Conservation (phyloP, 768 basidiomycete species). For the Tricholoma sp. region DNA sequence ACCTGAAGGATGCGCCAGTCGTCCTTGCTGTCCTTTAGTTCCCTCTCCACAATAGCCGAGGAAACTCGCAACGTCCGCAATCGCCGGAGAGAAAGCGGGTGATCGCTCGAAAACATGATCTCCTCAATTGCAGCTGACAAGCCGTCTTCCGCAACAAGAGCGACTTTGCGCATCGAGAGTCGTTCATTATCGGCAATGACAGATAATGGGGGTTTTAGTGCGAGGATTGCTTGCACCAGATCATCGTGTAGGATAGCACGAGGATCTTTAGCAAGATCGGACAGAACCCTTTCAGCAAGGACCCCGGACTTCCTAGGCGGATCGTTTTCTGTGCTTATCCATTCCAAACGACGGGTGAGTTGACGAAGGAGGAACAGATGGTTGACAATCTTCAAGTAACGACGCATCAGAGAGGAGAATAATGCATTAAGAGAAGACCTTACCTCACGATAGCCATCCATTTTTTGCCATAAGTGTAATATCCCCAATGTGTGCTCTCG, state of each 20-base stretch:
- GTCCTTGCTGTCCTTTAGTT: conserved; percentile 46
- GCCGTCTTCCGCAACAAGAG: conserved; percentile 66
- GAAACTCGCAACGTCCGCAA: conserved; percentile 62
- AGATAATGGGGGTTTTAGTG: conserved; percentile 53
- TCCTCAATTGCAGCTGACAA: conserved; percentile 59
- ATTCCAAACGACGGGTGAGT: conserved; percentile 65
- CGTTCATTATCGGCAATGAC: conserved; percentile 59
- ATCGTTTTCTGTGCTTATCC: conserved; percentile 61
- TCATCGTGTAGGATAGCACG: conserved; percentile 53
- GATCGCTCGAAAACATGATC: conserved; percentile 42
- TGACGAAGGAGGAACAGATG: conserved; percentile 68
- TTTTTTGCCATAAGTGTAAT: conserved; percentile 58
- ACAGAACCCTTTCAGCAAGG: conserved; percentile 64
- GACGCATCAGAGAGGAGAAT: conserved; percentile 8
- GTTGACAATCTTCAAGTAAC: conserved; percentile 55
- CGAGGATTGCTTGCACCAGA: conserved; percentile 53
- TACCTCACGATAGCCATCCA: conserved; percentile 73
- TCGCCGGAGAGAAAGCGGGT: conserved; percentile 46
- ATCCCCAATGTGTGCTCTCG: conserved; percentile 61
- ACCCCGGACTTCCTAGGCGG: conserved; percentile 59
- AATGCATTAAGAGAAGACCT: conserved; percentile 5
- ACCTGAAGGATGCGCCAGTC: conserved; percentile 52
- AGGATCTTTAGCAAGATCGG: conserved; percentile 57
- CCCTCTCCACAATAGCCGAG: conserved; percentile 48
- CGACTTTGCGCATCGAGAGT: conserved; percentile 52